A percentile compares a stretch with the other conserved stretches of the same genome.
phyloP scores from a whole-genome alignment of 1,139 yeast species.

The Kodamaea alishanica region DNA sequence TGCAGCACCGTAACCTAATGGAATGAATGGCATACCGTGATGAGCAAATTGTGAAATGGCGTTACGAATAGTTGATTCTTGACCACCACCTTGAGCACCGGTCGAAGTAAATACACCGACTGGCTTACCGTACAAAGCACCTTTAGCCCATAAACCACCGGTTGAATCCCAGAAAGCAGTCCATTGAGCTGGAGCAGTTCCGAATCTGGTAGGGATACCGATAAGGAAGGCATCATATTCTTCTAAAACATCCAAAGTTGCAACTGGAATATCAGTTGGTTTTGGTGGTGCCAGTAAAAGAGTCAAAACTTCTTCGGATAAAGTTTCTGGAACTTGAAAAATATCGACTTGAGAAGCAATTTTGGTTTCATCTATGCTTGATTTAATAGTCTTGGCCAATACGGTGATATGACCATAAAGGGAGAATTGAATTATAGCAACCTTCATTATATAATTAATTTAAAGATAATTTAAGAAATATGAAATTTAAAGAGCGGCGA shows the following conservation, averaged over 20 bases:
- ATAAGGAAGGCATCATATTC: constrained; percentile 47
- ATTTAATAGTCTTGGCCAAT: constrained; percentile 41
- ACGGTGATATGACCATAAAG: constrained; percentile 58
- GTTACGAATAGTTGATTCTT: constrained; percentile 40
- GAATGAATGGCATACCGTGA: constrained; percentile 50
- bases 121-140: constrained; percentile 46
- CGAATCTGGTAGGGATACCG: constrained; percentile 53
- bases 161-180: constrained; percentile 42
- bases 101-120: constrained; percentile 46
- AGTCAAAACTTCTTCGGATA: constrained; percentile 38
- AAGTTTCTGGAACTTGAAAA: constrained; percentile 51
- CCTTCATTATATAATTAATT: constrained; percentile 23
- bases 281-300: constrained; percentile 44
- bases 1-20: constrained; percentile 43
- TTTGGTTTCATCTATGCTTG: constrained; percentile 41
- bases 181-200: constrained; percentile 46
- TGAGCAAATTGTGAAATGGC: constrained; percentile 39
- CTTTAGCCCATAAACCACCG: constrained; percentile 51
- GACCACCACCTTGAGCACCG: constrained; percentile 48
- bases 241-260: constrained; percentile 33
- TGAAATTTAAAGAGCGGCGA: background rate
- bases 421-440: constrained; percentile 56
- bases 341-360: constrained; percentile 28
- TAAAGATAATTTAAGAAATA: background rate
- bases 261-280: constrained; percentile 36